Evolutionary conservation across 129 eudicot species (phyloP).

Genomic region (sunflower (Helianthus annuus)): HanXRQr2.0-SUNRISE NC_035436.2:190333663-190334162

Average conservation of each 20-base stretch:
- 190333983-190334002: constrained; percentile 70
- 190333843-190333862: constrained; percentile 64
- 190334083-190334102: neutral
- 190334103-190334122: neutral
- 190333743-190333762: constrained; percentile 18
- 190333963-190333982: constrained; percentile 77
- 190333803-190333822: neutral
- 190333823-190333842: constrained; percentile 17
- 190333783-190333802: constrained; percentile 4
- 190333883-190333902: constrained; percentile 66
- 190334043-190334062: too few relatives aligned
- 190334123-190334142: constrained; percentile 78
- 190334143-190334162: constrained; percentile 76
- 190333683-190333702: constrained; percentile 10
- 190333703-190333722: constrained; percentile 15
- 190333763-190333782: constrained; percentile 3
- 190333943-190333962: constrained; percentile 57
- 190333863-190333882: constrained; percentile 66
- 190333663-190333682: neutral
- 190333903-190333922: constrained; percentile 74
- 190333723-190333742: constrained; percentile 19
- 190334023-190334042: neutral
- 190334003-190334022: constrained; percentile 51
- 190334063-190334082: neutral
- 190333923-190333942: constrained; percentile 63